phyloP scores from a whole-genome alignment of 768 basidiomycete species.

The Dioszegia aurantiaca region DNA sequence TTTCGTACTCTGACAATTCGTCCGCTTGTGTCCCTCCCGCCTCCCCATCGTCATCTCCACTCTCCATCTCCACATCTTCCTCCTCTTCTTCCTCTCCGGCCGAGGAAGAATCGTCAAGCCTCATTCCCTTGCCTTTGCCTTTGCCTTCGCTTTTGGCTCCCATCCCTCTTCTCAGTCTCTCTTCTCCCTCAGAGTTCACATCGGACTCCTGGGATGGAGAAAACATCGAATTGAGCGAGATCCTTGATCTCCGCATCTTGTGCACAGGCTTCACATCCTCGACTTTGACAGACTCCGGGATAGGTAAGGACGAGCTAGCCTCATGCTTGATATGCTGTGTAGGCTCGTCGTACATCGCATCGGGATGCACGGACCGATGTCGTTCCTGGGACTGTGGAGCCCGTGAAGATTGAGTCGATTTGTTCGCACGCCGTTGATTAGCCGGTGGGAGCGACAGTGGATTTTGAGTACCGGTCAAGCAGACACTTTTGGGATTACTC shows the following conservation, averaged over 20 bases:
- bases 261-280: neutral
- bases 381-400: no score
- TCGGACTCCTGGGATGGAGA: no score
- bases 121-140: neutral
- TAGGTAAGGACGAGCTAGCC: neutral
- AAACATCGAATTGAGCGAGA: no score
- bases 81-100: neutral
- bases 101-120: neutral
- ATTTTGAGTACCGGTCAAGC: no score
- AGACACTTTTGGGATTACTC: no score
- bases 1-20: constrained; percentile 18
- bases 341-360: neutral
- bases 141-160: neutral
- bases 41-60: neutral
- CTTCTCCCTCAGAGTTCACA: no score
- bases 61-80: neutral
- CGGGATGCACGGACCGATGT: neutral
- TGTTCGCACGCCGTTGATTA: no score
- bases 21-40: constrained; percentile 11
- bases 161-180: no score
- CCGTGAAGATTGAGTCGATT: no score
- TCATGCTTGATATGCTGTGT: neutral
- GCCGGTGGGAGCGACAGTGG: no score
- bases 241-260: neutral
- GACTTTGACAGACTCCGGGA: neutral